phyloP scores from a whole-genome alignment of 305 asterid genomes.

The Fraxinus floribunda region DNA sequence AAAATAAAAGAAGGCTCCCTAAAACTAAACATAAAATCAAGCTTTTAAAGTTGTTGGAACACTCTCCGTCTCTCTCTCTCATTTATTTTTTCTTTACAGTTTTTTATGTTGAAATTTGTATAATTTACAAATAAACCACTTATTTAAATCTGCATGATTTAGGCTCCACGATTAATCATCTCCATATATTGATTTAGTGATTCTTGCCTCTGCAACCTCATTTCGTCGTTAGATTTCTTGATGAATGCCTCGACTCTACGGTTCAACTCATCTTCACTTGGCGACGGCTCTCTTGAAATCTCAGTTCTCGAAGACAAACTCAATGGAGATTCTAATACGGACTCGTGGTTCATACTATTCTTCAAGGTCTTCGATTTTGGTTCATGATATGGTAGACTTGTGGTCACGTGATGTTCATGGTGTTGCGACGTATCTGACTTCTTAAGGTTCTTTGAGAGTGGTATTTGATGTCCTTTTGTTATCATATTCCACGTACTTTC shows the following conservation, averaged over 20 bases:
- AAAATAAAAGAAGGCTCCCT: neutral
- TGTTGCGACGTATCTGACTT: conserved; percentile 51
- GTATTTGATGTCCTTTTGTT: conserved; percentile 66
- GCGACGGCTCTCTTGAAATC: conserved; percentile 49
- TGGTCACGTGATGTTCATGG: conserved; percentile 10
- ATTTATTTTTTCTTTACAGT: neutral
- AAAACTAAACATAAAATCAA: neutral
- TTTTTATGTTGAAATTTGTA: neutral
- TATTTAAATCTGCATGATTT: neutral
- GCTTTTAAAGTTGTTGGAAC: neutral
- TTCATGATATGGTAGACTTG: conserved; percentile 23
- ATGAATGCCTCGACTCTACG: conserved; percentile 66
- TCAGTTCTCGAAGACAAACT: neutral
- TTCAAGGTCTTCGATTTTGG: conserved; percentile 44
- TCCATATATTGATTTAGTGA: conserved; percentile 37
- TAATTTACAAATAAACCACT: neutral
- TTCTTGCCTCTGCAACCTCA: conserved; percentile 70
- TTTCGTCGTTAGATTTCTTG: conserved; percentile 55
- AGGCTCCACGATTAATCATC: conserved; percentile 51
- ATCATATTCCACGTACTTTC: conserved; percentile 78
- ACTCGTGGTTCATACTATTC: conserved; percentile 28
- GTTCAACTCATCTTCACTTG: conserved; percentile 59
- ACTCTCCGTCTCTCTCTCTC: conserved; percentile 22
- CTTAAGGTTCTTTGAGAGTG: conserved; percentile 48
- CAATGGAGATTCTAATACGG: neutral